Evolutionary conservation across 179 eudicot species (phyloP).

Genomic region (Silene coronaria): DNA sequence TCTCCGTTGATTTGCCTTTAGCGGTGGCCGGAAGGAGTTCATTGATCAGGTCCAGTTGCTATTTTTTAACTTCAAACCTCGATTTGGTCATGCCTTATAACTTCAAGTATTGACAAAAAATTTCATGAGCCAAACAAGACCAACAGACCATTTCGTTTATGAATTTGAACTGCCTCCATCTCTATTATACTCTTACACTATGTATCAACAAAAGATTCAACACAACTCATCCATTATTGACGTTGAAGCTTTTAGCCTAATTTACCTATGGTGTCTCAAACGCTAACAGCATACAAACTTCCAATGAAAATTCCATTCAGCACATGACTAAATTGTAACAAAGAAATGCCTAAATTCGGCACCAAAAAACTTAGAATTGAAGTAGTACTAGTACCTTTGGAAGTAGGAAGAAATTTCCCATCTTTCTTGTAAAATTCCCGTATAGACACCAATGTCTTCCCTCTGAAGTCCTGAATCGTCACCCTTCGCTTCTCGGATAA

Average conservation of each 20-base stretch:
- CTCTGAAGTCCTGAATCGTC: constrained; percentile 74
- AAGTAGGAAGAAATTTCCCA: constrained; percentile 73
- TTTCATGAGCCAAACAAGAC: neutral
- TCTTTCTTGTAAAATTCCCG: constrained; percentile 79
- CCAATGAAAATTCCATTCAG: neutral
- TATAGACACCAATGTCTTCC: constrained; percentile 82
- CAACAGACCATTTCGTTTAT: neutral
- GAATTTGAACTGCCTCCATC: neutral
- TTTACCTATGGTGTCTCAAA: too few relatives aligned
- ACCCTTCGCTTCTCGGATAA: constrained; percentile 73
- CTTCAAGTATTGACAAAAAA: neutral
- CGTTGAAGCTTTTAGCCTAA: too few relatives aligned
- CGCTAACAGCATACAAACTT: neutral
- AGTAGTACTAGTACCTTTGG: constrained; percentile 54
- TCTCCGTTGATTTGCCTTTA: neutral
- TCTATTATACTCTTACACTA: neutral
- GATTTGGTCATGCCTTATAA: neutral
- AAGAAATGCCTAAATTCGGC: neutral
- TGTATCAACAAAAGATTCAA: neutral
- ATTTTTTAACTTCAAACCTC: neutral
- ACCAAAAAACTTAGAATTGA: neutral
- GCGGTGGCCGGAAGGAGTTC: neutral
- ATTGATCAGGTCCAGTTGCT: neutral
- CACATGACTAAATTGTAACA: neutral
- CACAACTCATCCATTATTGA: neutral